phyloP scores from a whole-genome alignment of 495 filamentous ascomycete species.

The Neurospora terricola region DNA sequence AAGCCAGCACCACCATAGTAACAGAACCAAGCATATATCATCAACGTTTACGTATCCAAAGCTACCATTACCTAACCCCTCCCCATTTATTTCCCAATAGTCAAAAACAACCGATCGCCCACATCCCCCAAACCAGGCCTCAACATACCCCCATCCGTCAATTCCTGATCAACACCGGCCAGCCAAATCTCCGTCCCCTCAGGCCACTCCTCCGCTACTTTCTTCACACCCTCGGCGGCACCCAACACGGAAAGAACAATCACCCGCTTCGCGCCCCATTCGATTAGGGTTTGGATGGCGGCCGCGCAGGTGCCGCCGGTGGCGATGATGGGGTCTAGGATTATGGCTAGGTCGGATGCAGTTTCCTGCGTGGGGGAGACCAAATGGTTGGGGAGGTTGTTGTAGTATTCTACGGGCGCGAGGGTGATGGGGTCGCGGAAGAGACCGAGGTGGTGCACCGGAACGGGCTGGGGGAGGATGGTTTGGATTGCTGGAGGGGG shows the following conservation, averaged over 20 bases:
- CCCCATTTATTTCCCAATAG: constrained; percentile 65
- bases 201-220: constrained; percentile 62
- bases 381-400: constrained; percentile 77
- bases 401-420: constrained; percentile 94
- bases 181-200: constrained; percentile 74
- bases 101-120: constrained; percentile 86
- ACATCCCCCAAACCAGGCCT: constrained; percentile 86
- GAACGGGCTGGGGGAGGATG: constrained; percentile 69
- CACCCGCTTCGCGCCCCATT: constrained; percentile 82
- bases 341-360: constrained; percentile 52
- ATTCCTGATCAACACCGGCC: constrained; percentile 63
- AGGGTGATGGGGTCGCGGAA: constrained; percentile 81
- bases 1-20: no score
- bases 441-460: constrained; percentile 88
- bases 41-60: no score
- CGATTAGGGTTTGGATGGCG: constrained; percentile 76
- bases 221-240: constrained; percentile 52
- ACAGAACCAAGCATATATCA: background rate
- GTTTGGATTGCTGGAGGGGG: constrained; percentile 55
- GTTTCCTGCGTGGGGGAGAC: constrained; percentile 6
- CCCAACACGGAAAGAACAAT: constrained; percentile 70
- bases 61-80: no score
- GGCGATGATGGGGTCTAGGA: constrained; percentile 88
- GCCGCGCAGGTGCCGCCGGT: constrained; percentile 85
- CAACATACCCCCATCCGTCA: constrained; percentile 77